These are phyloP conservation scores for Stachybotrys elegans DNA, from an alignment of 2,329 filamentous ascomycete species.

Conservation along the genomic window DNA sequence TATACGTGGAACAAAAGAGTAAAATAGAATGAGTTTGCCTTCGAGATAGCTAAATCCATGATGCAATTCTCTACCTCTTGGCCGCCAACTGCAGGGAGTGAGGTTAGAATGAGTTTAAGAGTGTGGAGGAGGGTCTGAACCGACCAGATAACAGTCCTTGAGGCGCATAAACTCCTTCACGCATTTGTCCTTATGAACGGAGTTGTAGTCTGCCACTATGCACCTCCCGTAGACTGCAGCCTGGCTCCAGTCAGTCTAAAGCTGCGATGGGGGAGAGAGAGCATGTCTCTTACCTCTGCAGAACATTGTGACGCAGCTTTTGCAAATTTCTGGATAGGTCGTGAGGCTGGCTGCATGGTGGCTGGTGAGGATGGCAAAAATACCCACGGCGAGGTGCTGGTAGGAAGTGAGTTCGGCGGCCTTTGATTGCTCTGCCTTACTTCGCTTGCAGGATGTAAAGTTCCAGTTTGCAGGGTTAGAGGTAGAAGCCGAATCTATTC, in stretches of 20 bases:
- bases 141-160: conserved; percentile 83
- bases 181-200: conserved; percentile 88
- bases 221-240: conserved; percentile 86
- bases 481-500: no score
- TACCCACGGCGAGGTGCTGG: no score
- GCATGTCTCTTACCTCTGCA: conserved; percentile 37
- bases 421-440: no score
- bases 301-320: conserved; percentile 50
- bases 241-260: conserved; percentile 38
- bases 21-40: neutral
- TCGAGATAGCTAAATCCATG: neutral
- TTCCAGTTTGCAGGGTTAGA: no score
- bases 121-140: conserved; percentile 16
- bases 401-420: no score
- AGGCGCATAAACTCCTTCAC: conserved; percentile 75
- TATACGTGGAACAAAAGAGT: conserved; percentile 8
- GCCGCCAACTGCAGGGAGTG: conserved; percentile 12
- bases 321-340: conserved; percentile 52
- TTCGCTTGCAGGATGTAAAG: no score
- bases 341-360: no score
- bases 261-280: neutral
- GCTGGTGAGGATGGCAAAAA: no score
- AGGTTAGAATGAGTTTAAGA: conserved; percentile 4
- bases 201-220: conserved; percentile 83
- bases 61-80: conserved; percentile 14